Evolutionary conservation across 306 rosid species (phyloP).

Genomic region (Trifolium repens): DNA sequence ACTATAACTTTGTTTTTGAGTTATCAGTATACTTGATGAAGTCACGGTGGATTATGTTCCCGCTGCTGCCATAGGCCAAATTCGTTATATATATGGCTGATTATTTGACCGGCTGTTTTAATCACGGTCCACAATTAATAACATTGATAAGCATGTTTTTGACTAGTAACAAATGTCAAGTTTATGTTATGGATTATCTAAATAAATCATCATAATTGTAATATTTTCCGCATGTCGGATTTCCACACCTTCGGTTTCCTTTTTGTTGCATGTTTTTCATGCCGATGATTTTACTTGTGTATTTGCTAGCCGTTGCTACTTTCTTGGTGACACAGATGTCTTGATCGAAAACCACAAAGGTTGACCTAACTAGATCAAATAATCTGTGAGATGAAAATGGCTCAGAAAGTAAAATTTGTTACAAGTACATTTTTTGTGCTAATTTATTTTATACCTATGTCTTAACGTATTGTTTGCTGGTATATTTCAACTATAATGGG

Average conservation of each 20-base stretch:
- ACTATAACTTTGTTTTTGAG: neutral
- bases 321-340: neutral
- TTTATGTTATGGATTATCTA: too few species aligned
- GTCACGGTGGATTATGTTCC: neutral
- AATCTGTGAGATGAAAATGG: neutral
- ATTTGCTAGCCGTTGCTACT: neutral
- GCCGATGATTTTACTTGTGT: neutral
- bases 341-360: neutral
- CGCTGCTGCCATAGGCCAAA: neutral
- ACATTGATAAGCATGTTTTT: neutral
- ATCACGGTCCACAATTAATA: neutral
- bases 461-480: neutral
- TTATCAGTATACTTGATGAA: neutral
- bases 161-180: too few species aligned
- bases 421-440: neutral
- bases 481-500: neutral
- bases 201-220: too few species aligned
- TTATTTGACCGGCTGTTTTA: neutral
- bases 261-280: neutral
- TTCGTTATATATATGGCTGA: neutral
- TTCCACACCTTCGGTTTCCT: neutral
- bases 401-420: neutral
- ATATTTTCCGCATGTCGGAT: neutral
- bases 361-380: constrained; percentile 8
- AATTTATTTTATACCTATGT: neutral